phyloP scores from a whole-genome alignment of 805 yeast genomes.

The Isabelozyma pseudorhagii region DNA sequence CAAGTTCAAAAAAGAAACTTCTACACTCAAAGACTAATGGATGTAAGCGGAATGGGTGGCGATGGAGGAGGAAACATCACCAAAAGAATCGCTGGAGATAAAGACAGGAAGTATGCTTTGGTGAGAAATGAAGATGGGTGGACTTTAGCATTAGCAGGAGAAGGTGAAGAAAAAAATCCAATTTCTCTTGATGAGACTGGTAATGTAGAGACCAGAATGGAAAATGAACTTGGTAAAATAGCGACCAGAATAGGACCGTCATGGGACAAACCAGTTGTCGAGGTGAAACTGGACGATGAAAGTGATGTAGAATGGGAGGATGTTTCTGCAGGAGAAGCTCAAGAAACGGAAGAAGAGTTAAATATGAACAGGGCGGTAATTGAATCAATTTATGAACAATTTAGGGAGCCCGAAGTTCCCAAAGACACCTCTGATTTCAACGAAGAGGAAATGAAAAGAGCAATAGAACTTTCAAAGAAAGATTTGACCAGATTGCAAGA shows the following conservation, averaged over 20 bases:
- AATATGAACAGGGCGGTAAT: constrained; percentile 27
- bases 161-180: constrained; percentile 42
- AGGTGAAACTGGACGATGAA: constrained; percentile 14
- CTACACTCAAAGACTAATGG: constrained; percentile 83
- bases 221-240: neutral
- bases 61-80: constrained; percentile 38
- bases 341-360: constrained; percentile 25
- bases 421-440: constrained; percentile 13
- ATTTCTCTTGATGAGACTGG: constrained; percentile 48
- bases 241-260: neutral
- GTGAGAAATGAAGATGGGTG: constrained; percentile 80
- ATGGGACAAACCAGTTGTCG: neutral
- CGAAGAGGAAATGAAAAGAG: constrained; percentile 39
- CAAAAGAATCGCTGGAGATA: constrained; percentile 79
- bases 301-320: constrained; percentile 71
- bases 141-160: constrained; percentile 59
- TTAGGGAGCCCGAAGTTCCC: constrained; percentile 9
- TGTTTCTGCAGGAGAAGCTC: constrained; percentile 43
- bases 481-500: constrained; percentile 33
- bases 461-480: constrained; percentile 45
- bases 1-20: constrained; percentile 91
- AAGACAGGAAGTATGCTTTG: constrained; percentile 69
- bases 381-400: constrained; percentile 34
- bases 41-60: constrained; percentile 74
- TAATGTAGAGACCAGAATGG: constrained; percentile 4